Percentiles rank a stretch among this genome's conserved stretches.
Conservation (phyloP, 1,139 yeast genomes). For the Debaryomycetaceae sp. region DNA sequence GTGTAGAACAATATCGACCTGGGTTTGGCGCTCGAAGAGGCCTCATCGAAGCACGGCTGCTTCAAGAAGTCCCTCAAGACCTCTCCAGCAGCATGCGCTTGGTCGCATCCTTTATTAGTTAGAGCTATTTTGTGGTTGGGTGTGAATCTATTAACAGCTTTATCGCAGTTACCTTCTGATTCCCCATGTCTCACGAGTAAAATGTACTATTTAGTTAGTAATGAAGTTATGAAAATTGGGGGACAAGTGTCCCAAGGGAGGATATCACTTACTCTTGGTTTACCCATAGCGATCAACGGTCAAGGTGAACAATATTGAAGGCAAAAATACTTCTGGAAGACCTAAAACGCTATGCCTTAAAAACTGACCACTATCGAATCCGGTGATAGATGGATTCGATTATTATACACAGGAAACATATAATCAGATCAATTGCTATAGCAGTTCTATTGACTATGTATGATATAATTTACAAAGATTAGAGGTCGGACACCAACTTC, state of each 20-base stretch:
- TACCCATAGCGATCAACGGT: slow-evolving; percentile 36
- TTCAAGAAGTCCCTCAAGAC: slow-evolving; percentile 51
- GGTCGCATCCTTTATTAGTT: slow-evolving; percentile 64
- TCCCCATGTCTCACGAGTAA: slow-evolving; percentile 87
- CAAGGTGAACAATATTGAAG: no score
- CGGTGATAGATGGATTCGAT: background rate
- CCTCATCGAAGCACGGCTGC: slow-evolving; percentile 40
- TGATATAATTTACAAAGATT: background rate
- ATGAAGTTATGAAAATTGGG: background rate
- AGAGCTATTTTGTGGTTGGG: slow-evolving; percentile 78
- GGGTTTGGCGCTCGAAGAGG: slow-evolving; percentile 15
- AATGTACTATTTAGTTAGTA: slow-evolving; percentile 48
- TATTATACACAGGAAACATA: background rate
- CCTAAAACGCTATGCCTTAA: background rate
- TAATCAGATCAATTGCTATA: background rate
- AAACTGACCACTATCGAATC: background rate
- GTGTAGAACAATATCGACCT: slow-evolving; percentile 59
- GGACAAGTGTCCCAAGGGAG: background rate
- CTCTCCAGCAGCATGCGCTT: slow-evolving; percentile 67
- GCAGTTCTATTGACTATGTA: background rate
- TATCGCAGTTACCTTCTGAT: slow-evolving; percentile 83
- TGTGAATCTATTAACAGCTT: slow-evolving; percentile 66
- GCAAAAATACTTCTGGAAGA: no score
- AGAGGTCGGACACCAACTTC: slow-evolving; percentile 27
- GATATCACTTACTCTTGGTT: slow-evolving; percentile 51